A percentile compares a stretch with the other conserved stretches of the same genome.
Evolutionary conservation across 2,329 filamentous ascomycete species (phyloP).

Genomic region (Aureobasidium lini): DNA sequence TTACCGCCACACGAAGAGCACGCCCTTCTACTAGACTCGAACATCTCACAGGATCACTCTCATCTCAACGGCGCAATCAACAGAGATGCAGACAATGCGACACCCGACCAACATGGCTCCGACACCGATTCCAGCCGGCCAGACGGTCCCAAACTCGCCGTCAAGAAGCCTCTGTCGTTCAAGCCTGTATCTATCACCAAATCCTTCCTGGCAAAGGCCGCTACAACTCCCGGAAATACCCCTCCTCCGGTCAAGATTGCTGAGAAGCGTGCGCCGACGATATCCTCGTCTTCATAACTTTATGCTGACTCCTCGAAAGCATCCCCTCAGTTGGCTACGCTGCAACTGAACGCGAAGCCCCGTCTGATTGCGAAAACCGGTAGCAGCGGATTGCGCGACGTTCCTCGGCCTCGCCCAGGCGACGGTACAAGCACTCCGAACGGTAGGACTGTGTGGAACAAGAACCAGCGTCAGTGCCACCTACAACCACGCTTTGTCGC

Average conservation of each 20-base stretch:
- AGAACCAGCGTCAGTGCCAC: slow-evolving; percentile 65
- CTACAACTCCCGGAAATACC: slow-evolving; percentile 38
- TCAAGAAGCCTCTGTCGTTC: slow-evolving; percentile 69
- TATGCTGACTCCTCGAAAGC: slow-evolving; percentile 30
- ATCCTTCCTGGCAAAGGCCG: slow-evolving; percentile 71
- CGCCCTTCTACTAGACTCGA: not conserved
- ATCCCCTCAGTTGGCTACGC: slow-evolving; percentile 35
- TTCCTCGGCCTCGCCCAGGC: slow-evolving; percentile 20
- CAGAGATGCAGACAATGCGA: slow-evolving; percentile 9
- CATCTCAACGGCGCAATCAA: slow-evolving; percentile 1
- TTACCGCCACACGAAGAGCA: not conserved
- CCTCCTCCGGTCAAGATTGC: slow-evolving; percentile 38
- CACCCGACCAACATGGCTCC: slow-evolving; percentile 43
- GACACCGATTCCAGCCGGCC: slow-evolving; percentile 65
- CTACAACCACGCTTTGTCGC: slow-evolving; percentile 24
- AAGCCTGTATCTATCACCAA: slow-evolving; percentile 82
- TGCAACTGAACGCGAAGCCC: slow-evolving; percentile 53
- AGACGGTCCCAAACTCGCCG: slow-evolving; percentile 47
- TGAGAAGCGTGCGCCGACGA: slow-evolving; percentile 44
- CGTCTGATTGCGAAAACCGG: slow-evolving; percentile 70
- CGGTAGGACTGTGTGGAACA: slow-evolving; percentile 75
- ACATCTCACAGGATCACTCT: slow-evolving; percentile 16
- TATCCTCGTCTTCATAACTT: not conserved
- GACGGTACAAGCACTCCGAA: slow-evolving; percentile 50
- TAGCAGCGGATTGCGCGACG: slow-evolving; percentile 51